These are phyloP conservation scores for Volvox reticuliferus DNA, from an alignment of 139 green algal species.

Conservation along the genomic window DNA sequence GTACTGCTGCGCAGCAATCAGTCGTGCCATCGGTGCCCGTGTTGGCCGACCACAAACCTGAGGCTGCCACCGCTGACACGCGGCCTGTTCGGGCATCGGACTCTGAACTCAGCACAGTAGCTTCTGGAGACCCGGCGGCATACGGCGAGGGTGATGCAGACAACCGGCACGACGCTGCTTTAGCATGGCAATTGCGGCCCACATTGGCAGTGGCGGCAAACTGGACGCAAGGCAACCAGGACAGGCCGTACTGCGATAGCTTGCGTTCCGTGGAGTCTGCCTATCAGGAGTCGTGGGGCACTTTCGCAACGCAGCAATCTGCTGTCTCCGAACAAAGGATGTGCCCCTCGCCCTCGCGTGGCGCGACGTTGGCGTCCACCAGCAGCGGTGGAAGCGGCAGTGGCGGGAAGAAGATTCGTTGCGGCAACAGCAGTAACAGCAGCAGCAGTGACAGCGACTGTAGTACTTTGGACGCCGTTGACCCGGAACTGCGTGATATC, in stretches of 20 bases:
- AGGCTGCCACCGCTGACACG: no score
- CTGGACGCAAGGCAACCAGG: neutral
- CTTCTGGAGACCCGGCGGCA: no score
- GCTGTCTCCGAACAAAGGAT: neutral
- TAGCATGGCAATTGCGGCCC: no score
- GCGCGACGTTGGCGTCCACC: neutral
- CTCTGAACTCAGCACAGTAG: no score
- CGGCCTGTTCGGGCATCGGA: no score
- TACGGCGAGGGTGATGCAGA: no score
- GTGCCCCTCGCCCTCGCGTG: neutral
- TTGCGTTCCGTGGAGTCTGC: neutral
- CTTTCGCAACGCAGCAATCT: neutral
- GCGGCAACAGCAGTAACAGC: neutral
- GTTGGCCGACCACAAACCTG: no score
- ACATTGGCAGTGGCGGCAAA: neutral
- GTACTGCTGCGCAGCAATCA: neutral
- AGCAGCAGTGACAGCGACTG: neutral
- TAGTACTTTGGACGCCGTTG: neutral
- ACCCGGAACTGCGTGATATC: neutral
- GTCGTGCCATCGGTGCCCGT: neutral
- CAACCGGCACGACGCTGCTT: no score
- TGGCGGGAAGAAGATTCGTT: neutral
- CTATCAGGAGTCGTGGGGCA: slow-evolving; percentile 9
- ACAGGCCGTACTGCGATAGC: neutral
- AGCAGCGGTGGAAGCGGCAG: neutral